Conservation (phyloP, 306 rosid species). For the Vigna reflexopilosa region DNA sequence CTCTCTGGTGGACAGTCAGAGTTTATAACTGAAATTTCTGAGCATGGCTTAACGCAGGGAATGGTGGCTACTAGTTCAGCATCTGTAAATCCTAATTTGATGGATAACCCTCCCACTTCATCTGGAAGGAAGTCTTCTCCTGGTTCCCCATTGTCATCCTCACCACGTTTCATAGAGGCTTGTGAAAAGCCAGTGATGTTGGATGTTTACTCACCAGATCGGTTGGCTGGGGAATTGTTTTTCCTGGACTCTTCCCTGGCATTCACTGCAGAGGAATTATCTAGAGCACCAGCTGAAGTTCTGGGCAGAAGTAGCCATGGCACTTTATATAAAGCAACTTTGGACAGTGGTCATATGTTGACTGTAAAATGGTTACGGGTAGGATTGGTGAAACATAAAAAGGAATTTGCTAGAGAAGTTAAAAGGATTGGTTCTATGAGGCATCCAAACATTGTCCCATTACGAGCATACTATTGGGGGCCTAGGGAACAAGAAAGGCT, state of each 20-base stretch:
- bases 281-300: conserved; percentile 99
- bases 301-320: conserved; percentile 99
- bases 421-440: conserved; percentile 90
- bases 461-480: conserved; percentile 96
- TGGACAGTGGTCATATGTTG: conserved; percentile 89
- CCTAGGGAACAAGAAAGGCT: conserved; percentile 99
- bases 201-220: conserved; percentile 95
- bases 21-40: conserved; percentile 69
- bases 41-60: conserved; percentile 64
- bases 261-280: conserved; percentile 94
- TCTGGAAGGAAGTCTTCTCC: conserved; percentile 85
- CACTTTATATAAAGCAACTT: conserved; percentile 94
- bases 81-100: conserved; percentile 61
- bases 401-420: conserved; percentile 95
- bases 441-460: conserved; percentile 87
- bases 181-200: conserved; percentile 81
- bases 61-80: conserved; percentile 66
- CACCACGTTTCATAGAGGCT: conserved; percentile 79
- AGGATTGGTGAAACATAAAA: conserved; percentile 92
- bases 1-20: conserved; percentile 83
- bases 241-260: conserved; percentile 84
- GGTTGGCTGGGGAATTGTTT: conserved; percentile 90
- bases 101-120: conserved; percentile 73
- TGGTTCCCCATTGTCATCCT: conserved; percentile 83
- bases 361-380: conserved; percentile 98